These are phyloP conservation scores for Trebouxiophyceae sp. DNA, from an alignment of 163 green algal genomes.

Conservation along the genomic window DNA sequence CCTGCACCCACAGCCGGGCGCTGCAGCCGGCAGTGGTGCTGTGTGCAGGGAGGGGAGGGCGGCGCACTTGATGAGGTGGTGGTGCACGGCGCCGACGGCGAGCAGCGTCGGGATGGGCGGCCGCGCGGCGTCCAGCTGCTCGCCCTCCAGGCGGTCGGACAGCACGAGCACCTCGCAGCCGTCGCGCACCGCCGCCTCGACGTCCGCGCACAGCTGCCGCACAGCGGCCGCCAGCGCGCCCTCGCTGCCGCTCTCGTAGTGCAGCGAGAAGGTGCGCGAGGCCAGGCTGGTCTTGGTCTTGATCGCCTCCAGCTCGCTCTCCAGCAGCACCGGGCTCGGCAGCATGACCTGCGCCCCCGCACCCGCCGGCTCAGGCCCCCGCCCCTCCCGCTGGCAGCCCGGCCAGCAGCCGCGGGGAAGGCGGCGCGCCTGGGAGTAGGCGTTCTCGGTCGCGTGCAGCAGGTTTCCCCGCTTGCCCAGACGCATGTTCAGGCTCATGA, in stretches of 20 bases:
- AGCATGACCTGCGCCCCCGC: slow-evolving; percentile 60
- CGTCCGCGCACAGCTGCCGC: slow-evolving; percentile 64
- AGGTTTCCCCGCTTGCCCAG: slow-evolving; percentile 94
- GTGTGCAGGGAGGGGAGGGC: not conserved
- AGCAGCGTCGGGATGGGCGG: slow-evolving; percentile 90
- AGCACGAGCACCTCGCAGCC: slow-evolving; percentile 53
- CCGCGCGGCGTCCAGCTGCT: slow-evolving; percentile 23
- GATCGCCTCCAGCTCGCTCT: slow-evolving; percentile 84
- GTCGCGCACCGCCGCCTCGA: slow-evolving; percentile 71
- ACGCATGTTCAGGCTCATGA: slow-evolving; percentile 95
- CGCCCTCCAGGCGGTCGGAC: slow-evolving; percentile 33
- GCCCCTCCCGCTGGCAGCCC: not conserved
- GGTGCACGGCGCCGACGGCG: slow-evolving; percentile 90
- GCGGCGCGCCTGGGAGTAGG: slow-evolving; percentile 58
- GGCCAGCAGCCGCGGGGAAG: not conserved
- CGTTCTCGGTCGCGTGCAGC: slow-evolving; percentile 67
- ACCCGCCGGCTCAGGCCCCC: not conserved
- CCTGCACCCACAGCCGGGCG: too few relatives aligned
- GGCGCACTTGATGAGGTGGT: slow-evolving; percentile 86
- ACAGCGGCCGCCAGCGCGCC: slow-evolving; percentile 67
- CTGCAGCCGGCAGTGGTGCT: too few relatives aligned
- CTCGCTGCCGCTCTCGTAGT: slow-evolving; percentile 51
- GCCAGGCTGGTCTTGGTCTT: slow-evolving; percentile 44
- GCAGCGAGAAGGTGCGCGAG: slow-evolving; percentile 62
- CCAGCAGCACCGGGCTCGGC: slow-evolving; percentile 84